Base-by-base conservation (phyloP, 257 asterid genomes). In the Capsicum rhomboideum region DNA sequence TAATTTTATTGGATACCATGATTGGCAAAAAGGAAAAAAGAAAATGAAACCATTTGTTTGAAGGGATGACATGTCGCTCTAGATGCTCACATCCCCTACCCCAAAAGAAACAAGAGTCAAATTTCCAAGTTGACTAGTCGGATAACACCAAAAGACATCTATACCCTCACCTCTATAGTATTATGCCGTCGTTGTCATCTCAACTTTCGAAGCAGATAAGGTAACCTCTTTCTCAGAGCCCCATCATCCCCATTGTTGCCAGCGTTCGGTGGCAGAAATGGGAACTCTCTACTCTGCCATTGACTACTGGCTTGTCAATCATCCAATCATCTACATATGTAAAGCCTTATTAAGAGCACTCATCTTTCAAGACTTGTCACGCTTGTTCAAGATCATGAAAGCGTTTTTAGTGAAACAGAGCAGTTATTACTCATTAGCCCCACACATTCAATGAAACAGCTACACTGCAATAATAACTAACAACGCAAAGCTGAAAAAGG, bases 221-320 rank as follows among this genome's bases (percentile, higher is more conserved):
- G 4, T 9, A 34, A 44, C 72, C 72, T 64, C 44, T 13, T 44
- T 64, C 72, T 29, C 44, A 64, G 58, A 53, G 42, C 44, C 28
- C 72, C 44, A 1, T 64, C 72, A 75, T 6, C 23, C 40, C 31
- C 80, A 49, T 3, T 21, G 23, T 75, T 18, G 7, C n/a, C 40
- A 16, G 56, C 3, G n/a, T 6, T n/a, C 13, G 8, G 37, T 12
- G 7, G 56, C 34, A 14, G 29, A 42, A 74, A 92, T 92, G 96
- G 88, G 34, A 59, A 40, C 87, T 46, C 85, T 90, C 72, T 86
- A 52, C 94, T 16, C 86, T 74, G 17, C 87, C 82, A 10, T 87
- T 64, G 90, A 80, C 88, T 89, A 93, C 90, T 93, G 91, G 91
- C 93, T 95, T 0, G 94, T 93, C 14, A 90, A 90, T 85, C 97